Conservation (phyloP, 192 early-diverging fungal species). For the Linnemannia schmuckeri region DNA sequence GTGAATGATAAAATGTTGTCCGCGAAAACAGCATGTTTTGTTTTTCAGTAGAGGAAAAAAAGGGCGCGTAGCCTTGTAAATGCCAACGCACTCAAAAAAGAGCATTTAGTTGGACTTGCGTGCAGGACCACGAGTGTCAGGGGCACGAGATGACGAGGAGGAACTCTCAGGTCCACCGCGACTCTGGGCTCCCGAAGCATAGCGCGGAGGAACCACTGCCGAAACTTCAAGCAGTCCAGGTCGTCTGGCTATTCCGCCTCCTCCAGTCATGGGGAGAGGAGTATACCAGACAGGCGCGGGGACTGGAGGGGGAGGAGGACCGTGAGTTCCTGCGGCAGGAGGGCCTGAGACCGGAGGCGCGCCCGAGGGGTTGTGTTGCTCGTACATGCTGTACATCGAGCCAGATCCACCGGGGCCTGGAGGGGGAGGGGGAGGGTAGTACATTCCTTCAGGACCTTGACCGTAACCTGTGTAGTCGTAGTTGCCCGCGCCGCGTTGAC, state of each 20-base stretch:
- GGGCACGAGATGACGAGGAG: neutral
- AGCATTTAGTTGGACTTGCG: constrained; percentile 3
- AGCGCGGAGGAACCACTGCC: neutral
- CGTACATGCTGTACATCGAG: neutral
- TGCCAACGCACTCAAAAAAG: neutral
- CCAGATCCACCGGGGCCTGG: neutral
- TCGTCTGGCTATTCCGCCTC: neutral
- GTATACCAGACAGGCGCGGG: neutral
- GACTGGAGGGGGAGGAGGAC: neutral
- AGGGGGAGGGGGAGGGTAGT: constrained; percentile 2
- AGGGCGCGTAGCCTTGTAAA: neutral
- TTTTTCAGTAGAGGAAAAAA: neutral
- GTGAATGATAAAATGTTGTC: neutral
- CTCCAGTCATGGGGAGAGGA: neutral
- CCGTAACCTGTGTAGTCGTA: constrained; percentile 14
- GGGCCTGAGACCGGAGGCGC: neutral
- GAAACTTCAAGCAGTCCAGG: neutral
- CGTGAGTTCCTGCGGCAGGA: neutral
- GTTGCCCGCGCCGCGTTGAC: neutral
- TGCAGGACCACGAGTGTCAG: neutral
- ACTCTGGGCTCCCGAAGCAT: neutral
- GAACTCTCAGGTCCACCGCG: neutral
- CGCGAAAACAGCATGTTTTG: neutral
- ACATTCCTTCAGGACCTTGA: constrained; percentile 26
- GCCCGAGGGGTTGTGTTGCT: neutral